Conservation (phyloP, 2,329 filamentous ascomycete genomes). For the Cladophialophora yegresii region DNA sequence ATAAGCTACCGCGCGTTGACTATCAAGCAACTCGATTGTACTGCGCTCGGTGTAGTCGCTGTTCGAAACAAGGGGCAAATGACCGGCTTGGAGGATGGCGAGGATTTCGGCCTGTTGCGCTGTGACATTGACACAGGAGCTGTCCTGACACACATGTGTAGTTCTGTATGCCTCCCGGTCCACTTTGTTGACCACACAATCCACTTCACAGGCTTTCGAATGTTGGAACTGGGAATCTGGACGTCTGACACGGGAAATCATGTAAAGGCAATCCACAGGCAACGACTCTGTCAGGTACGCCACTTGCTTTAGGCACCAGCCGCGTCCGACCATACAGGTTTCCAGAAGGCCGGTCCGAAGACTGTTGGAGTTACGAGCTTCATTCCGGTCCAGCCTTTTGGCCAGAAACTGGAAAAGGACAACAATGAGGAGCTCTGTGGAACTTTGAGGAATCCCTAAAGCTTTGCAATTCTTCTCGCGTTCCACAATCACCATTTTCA, state of each 20-base stretch:
- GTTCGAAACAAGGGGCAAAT: background rate
- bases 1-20: background rate
- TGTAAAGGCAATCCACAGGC: conserved; percentile 3
- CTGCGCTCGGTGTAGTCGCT: background rate
- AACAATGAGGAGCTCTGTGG: background rate
- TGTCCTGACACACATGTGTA: background rate
- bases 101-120: background rate
- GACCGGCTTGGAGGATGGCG: background rate
- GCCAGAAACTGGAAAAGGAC: conserved; percentile 3
- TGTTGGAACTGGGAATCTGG: background rate
- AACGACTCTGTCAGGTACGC: background rate
- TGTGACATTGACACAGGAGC: background rate
- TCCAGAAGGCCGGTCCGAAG: background rate
- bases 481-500: background rate
- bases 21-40: background rate
- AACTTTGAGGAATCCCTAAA: background rate
- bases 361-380: background rate
- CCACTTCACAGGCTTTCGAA: background rate
- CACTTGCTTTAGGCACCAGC: conserved; percentile 1
- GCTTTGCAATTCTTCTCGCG: background rate
- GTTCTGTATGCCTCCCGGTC: background rate
- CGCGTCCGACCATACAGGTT: background rate
- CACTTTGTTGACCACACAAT: conserved; percentile 2
- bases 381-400: background rate
- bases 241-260: background rate